phyloP scores from a whole-genome alignment of 1,284 basidiomycete species.

The Sporisorium iseilematis-ciliati region DNA sequence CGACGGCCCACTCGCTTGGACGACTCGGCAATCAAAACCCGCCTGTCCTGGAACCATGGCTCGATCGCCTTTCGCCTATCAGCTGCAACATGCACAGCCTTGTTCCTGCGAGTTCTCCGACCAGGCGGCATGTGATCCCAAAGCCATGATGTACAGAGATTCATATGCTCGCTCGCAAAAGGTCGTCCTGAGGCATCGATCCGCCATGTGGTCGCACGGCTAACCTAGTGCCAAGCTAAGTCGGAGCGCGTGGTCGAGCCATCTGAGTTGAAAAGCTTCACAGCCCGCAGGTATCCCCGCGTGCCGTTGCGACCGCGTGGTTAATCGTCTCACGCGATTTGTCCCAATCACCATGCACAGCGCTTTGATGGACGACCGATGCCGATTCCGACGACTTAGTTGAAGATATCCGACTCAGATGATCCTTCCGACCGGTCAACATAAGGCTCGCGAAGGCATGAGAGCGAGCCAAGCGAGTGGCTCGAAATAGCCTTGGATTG shows the following conservation, averaged over 20 bases:
- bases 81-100: background rate
- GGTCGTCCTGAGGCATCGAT: background rate
- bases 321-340: background rate
- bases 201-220: background rate
- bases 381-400: too few relatives aligned
- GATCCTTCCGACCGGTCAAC: background rate
- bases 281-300: background rate
- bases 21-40: slow-evolving; percentile 1
- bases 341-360: background rate
- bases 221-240: background rate
- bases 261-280: slow-evolving; percentile 13
- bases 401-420: background rate
- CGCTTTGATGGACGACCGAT: background rate
- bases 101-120: background rate
- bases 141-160: background rate
- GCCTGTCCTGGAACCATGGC: background rate
- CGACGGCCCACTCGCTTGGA: slow-evolving; percentile 9
- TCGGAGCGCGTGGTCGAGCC: slow-evolving; percentile 1
- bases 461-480: background rate
- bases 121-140: background rate
- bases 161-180: background rate
- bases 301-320: slow-evolving; percentile 7
- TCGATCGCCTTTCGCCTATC: too few relatives aligned
- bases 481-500: background rate
- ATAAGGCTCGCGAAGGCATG: slow-evolving; percentile 1